Conservation (phyloP, 1,284 basidiomycete genomes). For the Jaminaea rosea region DNA sequence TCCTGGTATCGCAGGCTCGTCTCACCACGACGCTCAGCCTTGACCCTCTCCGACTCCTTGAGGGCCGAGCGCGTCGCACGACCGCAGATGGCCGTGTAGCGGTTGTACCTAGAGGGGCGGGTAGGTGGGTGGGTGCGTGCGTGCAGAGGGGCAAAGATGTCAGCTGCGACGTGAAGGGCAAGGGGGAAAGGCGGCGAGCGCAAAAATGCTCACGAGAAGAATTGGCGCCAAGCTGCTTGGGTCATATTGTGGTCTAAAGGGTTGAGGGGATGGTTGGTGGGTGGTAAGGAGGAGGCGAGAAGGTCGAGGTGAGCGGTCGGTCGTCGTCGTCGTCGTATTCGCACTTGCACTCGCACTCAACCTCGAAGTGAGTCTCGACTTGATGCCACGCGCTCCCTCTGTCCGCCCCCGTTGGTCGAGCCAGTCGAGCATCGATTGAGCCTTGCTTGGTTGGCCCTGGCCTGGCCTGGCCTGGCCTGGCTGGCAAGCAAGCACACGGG, state of each 20-base stretch:
- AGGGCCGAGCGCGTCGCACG: constrained; percentile 48
- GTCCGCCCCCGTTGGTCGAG: too few species aligned
- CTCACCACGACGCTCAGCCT: constrained; percentile 47
- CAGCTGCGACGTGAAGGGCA: neutral
- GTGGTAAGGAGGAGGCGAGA: neutral
- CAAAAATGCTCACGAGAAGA: constrained; percentile 7
- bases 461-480: too few species aligned
- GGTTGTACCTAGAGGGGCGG: constrained; percentile 47
- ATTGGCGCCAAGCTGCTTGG: constrained; percentile 9
- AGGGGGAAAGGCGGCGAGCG: neutral
- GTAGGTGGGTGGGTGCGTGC: neutral
- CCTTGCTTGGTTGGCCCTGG: too few species aligned
- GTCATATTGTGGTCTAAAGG: constrained; percentile 5
- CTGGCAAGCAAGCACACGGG: too few species aligned
- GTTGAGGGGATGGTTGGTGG: too few species aligned
- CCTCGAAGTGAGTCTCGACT: too few species aligned
- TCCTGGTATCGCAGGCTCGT: constrained; percentile 49
- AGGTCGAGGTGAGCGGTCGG: constrained; percentile 1
- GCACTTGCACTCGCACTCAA: too few species aligned
- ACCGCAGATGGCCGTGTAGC: constrained; percentile 49
- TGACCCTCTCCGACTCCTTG: constrained; percentile 49
- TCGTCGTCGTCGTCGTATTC: too few species aligned
- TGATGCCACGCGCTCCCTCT: too few species aligned
- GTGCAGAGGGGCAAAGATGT: neutral
- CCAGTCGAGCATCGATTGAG: too few species aligned